Conservation (phyloP, 1,284 basidiomycete genomes). For the Ceratobasidium sp. region DNA sequence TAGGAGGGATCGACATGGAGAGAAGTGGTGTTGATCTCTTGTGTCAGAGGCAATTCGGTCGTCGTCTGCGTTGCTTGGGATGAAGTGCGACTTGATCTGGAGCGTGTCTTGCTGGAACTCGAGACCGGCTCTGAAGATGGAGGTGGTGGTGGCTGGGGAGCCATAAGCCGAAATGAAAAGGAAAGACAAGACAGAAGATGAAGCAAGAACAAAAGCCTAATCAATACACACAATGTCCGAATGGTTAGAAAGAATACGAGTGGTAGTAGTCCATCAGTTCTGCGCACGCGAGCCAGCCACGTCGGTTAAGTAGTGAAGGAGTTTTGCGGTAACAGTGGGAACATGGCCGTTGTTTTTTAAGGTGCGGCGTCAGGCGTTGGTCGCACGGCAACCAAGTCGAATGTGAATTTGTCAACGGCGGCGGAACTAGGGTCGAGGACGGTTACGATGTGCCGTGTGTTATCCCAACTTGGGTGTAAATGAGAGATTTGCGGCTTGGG, state of each 20-base stretch:
- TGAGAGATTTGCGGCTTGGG: background rate
- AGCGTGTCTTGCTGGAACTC: background rate
- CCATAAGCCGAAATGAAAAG: background rate
- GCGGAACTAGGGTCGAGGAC: background rate
- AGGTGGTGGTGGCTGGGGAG: background rate
- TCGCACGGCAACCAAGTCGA: background rate
- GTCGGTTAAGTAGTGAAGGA: background rate
- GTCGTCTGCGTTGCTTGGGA: background rate
- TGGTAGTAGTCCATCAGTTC: background rate
- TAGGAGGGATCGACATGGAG: background rate
- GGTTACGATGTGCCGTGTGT: background rate
- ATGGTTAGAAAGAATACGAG: too few species aligned
- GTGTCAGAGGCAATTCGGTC: background rate
- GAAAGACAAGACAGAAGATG: background rate
- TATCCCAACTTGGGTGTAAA: background rate
- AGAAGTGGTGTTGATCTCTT: background rate
- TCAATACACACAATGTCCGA: background rate
- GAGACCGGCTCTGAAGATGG: background rate
- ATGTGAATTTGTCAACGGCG: background rate
- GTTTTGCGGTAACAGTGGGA: background rate
- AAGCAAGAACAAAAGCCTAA: background rate
- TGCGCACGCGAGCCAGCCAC: background rate
- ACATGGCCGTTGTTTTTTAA: background rate
- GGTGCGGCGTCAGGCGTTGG: background rate
- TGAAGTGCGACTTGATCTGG: background rate